Evolutionary conservation across 225 moss, liverwort and hornwort species (phyloP), one percentile per base, ranked within the genome.

Genomic region (Marchantia polymorpha): DNA sequence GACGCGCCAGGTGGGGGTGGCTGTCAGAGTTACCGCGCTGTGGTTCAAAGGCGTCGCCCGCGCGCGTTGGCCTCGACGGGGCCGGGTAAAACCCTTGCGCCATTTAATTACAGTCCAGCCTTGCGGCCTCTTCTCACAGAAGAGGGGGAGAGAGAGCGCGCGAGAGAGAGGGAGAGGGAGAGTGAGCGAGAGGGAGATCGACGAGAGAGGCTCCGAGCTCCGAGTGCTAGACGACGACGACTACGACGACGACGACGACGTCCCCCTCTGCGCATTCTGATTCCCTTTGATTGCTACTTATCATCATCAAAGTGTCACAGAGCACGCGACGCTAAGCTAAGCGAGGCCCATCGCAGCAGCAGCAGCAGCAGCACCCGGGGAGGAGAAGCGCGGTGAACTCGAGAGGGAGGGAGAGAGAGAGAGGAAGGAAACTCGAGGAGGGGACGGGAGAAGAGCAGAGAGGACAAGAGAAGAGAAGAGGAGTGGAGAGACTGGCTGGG

Each of bases 91-190:
- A 48, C 4, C 50, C n/a, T 0, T 9, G 6, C 39, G 73, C 12
- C 51, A 50, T 26, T 73, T 73, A 73, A 73, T 73, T 73, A 73
- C 73, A 73, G 7, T 73, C 73, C 51, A 23, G 73, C 73, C 73
- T 17, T 23, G 51, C 51, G 23, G 73, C 51, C 48, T 51, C 19
- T 26, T 25, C 73, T 12, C 73, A 73, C 51, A 73, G n/a, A 25
- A 7, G 56, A 39, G 39, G 5, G 39, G 39, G 39, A 39, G 39
- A 39, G 39, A 39, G 39, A 39, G 39, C n/a, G 20, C 1, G 65
- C 2, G 26, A 12, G 65, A 7, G 56, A 39, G 39, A 39, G 39
- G 39, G 39, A 39, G 39, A 39, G 39, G 5, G 39, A 39, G 39
- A 39, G 39, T 5, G 39, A 2, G 39, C 2, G 39, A 56, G 56